Evolutionary conservation across 768 basidiomycete species (phyloP).

Genomic region (Asterophora parasitica): DNA sequence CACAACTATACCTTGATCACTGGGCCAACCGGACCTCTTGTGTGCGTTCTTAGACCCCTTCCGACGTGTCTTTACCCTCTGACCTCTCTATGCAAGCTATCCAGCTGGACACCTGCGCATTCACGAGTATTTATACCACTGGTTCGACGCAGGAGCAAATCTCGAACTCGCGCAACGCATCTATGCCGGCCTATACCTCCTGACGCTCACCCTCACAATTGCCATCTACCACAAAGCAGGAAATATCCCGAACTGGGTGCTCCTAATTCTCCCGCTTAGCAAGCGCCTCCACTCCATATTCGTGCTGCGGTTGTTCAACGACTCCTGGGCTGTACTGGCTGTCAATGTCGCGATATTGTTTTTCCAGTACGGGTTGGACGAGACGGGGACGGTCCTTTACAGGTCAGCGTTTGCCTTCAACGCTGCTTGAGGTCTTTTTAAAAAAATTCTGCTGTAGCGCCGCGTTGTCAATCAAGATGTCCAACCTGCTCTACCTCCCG

Average conservation of each 20-base stretch:
- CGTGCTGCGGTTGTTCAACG: slow-evolving; percentile 89
- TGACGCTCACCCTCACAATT: slow-evolving; percentile 58
- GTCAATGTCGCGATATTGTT: slow-evolving; percentile 65
- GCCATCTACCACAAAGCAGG: slow-evolving; percentile 62
- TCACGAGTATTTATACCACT: slow-evolving; percentile 61
- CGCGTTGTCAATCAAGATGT: slow-evolving; percentile 95
- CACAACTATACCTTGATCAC: slow-evolving; percentile 75
- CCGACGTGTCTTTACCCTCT: not conserved
- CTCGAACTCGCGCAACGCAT: slow-evolving; percentile 69
- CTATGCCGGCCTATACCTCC: slow-evolving; percentile 71
- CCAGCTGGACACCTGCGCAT: slow-evolving; percentile 91
- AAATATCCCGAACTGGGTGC: slow-evolving; percentile 64
- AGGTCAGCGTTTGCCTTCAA: slow-evolving; percentile 45
- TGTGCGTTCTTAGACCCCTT: slow-evolving; percentile 45
- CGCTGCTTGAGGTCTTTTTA: not conserved
- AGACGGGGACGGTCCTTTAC: slow-evolving; percentile 61
- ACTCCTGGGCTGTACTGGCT: slow-evolving; percentile 77
- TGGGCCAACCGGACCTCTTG: slow-evolving; percentile 90
- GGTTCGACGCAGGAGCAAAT: slow-evolving; percentile 59
- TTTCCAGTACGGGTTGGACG: slow-evolving; percentile 55
- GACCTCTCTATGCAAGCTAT: slow-evolving; percentile 51
- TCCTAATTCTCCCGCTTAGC: slow-evolving; percentile 75
- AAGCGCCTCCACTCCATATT: slow-evolving; percentile 95
- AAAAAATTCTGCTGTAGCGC: slow-evolving; percentile 36
- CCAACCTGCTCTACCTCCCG: slow-evolving; percentile 83